These are phyloP conservation scores for Bertia moriformis DNA, from an alignment of 2,329 filamentous ascomycete species.

Conservation along the genomic window DNA sequence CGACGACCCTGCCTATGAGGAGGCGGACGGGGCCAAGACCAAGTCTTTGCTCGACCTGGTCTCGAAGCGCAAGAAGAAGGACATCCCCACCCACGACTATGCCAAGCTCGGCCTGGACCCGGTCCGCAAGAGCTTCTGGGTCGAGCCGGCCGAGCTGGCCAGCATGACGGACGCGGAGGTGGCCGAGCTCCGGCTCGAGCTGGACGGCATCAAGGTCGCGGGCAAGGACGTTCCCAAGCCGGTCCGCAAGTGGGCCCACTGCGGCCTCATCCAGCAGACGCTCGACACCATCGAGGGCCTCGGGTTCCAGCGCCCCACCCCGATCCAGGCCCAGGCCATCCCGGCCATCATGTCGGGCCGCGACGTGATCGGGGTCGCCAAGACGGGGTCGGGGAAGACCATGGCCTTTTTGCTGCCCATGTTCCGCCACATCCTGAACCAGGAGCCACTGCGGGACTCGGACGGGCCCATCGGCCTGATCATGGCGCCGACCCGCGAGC, in stretches of 20 bases:
- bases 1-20: constrained; percentile 49
- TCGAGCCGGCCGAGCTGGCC: constrained; percentile 70
- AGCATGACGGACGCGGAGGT: constrained; percentile 77
- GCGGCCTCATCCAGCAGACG: constrained; percentile 73
- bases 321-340: constrained; percentile 90
- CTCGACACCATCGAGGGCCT: constrained; percentile 71
- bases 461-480: constrained; percentile 83
- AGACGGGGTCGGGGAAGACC: constrained; percentile 95
- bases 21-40: constrained; percentile 29
- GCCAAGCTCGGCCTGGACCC: constrained; percentile 70
- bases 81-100: constrained; percentile 79
- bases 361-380: constrained; percentile 90
- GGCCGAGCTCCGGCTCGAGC: constrained; percentile 64
- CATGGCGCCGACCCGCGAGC: constrained; percentile 84
- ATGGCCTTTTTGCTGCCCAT: constrained; percentile 90
- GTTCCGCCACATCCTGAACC: constrained; percentile 96
- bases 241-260: constrained; percentile 92
- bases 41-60: constrained; percentile 36
- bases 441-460: constrained; percentile 63
- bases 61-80: constrained; percentile 76
- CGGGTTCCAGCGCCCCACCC: constrained; percentile 75
- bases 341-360: constrained; percentile 91
- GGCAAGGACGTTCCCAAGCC: constrained; percentile 83
- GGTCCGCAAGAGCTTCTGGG: constrained; percentile 90
- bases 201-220: constrained; percentile 89